Evolutionary conservation across 768 basidiomycete genomes (phyloP).

Genomic region (Vararia minispora): DNA sequence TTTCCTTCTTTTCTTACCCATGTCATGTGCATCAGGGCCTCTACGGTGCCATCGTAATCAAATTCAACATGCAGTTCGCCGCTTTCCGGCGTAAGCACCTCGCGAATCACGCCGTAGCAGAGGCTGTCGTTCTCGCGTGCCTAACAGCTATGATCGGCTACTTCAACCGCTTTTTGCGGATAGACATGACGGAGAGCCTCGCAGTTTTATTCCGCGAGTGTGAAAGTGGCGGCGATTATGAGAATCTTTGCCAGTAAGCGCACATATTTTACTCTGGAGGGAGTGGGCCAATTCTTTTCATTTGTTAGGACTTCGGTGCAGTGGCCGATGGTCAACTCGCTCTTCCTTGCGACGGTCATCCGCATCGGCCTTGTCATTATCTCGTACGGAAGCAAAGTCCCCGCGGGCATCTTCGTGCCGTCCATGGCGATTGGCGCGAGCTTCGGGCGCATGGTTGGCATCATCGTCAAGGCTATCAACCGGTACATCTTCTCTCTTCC

Average conservation of each 20-base stretch:
- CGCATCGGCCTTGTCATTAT: constrained; percentile 80
- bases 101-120: constrained; percentile 70
- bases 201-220: constrained; percentile 93
- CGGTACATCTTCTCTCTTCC: constrained; percentile 31
- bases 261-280: not conserved
- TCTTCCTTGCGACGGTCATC: constrained; percentile 85
- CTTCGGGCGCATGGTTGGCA: constrained; percentile 95
- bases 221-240: constrained; percentile 83
- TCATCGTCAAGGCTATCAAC: constrained; percentile 89
- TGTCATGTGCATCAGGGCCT: constrained; percentile 52
- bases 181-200: constrained; percentile 98
- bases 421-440: constrained; percentile 98
- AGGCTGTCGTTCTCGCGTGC: constrained; percentile 79
- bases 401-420: constrained; percentile 96
- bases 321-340: constrained; percentile 91
- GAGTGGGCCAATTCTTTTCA: constrained; percentile 7
- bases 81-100: constrained; percentile 91
- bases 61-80: constrained; percentile 91
- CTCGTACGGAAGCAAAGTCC: constrained; percentile 94
- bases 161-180: constrained; percentile 86
- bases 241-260: constrained; percentile 91
- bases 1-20: not conserved
- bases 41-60: constrained; percentile 94
- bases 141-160: constrained; percentile 90
- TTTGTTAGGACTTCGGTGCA: constrained; percentile 74